Evolutionary conservation across 805 yeast genomes (phyloP), one percentile per base, ranked within the genome.

Genomic region (Metschnikowia lunata): DNA sequence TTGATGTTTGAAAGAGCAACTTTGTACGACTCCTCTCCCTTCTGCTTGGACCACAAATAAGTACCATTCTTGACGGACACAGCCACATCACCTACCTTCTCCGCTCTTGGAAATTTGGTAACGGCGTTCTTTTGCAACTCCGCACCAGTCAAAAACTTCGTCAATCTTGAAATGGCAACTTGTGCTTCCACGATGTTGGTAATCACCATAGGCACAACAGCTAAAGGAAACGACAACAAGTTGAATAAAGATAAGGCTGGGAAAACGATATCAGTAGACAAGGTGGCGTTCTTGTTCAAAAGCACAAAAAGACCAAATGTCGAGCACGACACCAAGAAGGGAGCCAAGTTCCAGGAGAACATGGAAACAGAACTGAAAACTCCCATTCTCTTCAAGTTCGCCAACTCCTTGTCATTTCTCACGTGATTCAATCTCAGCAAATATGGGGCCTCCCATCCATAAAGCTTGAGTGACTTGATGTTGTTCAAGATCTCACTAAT

Each of bases 371-470:
- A 91, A 55, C 78, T 76, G 57, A 82, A 79, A 26, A 79, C 62
- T 54, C 95, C 90, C 71, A 88, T 83, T 54, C 71, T 79, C 53
- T 75, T 80, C 64, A 93, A 75, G 54, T 86, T 90, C 28, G 74
- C 74, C 62, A 90, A 76, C 65, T 90, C 97, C 56, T 83, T 82
- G 37, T 87, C 87, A 60, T 91, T 88, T 75, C 99, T 84, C 18
- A 91, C 95, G 57, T 81, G 69, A 51, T 79, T 79, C 46, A 95
- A 72, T 55, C 84, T 85, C 27, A 74, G 76, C 58, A 79, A 78
- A 61, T 88, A 89, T 3, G 98, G 95, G 29, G 62, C 69, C 67
- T 93, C 99, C 99, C 99, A 93, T 2, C 95, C 95, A 59, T 93
- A 93, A 39, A 95, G 74, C 63, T 93, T 93, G 61, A 93, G 73